Conservation (phyloP, 1,284 basidiomycete genomes). For the Cutaneotrichosporon sp. region DNA sequence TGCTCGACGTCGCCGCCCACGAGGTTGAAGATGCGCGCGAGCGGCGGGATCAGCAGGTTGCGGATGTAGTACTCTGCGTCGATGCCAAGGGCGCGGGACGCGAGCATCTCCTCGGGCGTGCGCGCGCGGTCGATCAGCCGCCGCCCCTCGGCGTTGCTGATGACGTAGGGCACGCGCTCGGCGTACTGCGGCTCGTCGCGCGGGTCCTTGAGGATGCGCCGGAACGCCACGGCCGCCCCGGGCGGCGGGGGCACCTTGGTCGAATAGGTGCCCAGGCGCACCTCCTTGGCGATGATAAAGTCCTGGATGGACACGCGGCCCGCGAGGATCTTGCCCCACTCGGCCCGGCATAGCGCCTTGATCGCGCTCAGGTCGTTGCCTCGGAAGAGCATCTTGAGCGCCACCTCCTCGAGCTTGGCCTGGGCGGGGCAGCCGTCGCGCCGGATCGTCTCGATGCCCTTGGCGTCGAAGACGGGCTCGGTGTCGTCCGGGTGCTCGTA, state of each 20-base stretch:
- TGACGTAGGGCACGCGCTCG: slow-evolving; percentile 90
- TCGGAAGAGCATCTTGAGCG: slow-evolving; percentile 87
- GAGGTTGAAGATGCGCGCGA: slow-evolving; percentile 88
- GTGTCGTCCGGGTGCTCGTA: slow-evolving; percentile 79
- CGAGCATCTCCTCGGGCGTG: slow-evolving; percentile 74
- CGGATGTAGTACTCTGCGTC: slow-evolving; percentile 91
- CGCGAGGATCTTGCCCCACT: slow-evolving; percentile 83
- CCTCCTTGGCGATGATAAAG: slow-evolving; percentile 93
- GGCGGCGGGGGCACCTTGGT: slow-evolving; percentile 84
- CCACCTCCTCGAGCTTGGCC: slow-evolving; percentile 83
- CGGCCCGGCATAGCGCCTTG: slow-evolving; percentile 81
- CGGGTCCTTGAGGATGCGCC: slow-evolving; percentile 71
- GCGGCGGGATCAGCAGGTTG: slow-evolving; percentile 80
- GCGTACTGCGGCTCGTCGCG: slow-evolving; percentile 86
- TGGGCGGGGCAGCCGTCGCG: slow-evolving; percentile 86
- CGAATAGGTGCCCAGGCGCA: slow-evolving; percentile 89
- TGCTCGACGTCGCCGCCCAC: slow-evolving; percentile 82
- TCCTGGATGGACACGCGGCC: slow-evolving; percentile 81
- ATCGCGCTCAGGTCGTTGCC: slow-evolving; percentile 84
- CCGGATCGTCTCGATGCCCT: slow-evolving; percentile 95
- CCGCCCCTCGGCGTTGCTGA: slow-evolving; percentile 67
- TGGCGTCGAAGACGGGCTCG: slow-evolving; percentile 87
- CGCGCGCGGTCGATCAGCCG: slow-evolving; percentile 80
- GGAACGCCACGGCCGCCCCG: slow-evolving; percentile 82
- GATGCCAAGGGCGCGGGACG: slow-evolving; percentile 67